Evolutionary conservation across 78 protist genomes (phyloP).

Genomic region (Speleostelium caveatum): DNA sequence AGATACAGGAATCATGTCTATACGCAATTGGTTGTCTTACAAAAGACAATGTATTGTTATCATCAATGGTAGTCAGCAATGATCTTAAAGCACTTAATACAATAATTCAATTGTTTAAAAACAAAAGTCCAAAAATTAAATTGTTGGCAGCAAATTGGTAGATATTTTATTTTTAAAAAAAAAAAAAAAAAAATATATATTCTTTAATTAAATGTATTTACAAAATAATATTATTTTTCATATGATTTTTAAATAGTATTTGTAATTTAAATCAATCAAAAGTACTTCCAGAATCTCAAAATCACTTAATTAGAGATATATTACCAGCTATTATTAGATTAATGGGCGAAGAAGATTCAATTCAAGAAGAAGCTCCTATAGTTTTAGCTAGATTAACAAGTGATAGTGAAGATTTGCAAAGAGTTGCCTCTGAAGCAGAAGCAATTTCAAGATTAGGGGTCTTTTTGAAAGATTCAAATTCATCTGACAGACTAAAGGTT

Average conservation of each 20-base stretch:
- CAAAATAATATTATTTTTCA: neutral
- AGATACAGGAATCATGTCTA: slow-evolving; percentile 52
- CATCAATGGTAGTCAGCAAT: slow-evolving; percentile 1
- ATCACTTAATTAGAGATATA: slow-evolving; percentile 16
- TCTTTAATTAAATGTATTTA: neutral
- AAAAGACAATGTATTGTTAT: slow-evolving; percentile 27
- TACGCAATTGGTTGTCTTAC: slow-evolving; percentile 51
- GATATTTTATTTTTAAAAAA: neutral
- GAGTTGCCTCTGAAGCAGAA: slow-evolving; percentile 80
- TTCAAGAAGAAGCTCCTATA: slow-evolving; percentile 63
- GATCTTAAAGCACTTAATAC: slow-evolving; percentile 16
- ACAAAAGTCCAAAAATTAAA: slow-evolving; percentile 35
- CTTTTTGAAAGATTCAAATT: slow-evolving; percentile 41
- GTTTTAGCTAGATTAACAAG: slow-evolving; percentile 48
- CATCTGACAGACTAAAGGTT: slow-evolving; percentile 49
- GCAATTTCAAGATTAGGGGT: slow-evolving; percentile 55
- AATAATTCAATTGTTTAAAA: slow-evolving; percentile 19
- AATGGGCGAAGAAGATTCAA: slow-evolving; percentile 62
- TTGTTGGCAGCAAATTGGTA: slow-evolving; percentile 61
- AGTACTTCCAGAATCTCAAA: slow-evolving; percentile 28
- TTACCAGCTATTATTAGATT: slow-evolving; percentile 58
- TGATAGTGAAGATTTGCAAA: slow-evolving; percentile 77
- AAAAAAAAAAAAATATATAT: neutral
- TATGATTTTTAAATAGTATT: neutral
- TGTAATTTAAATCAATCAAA: slow-evolving; percentile 60